Conservation (phyloP, 75 land plant species). For the Ceratopteris richardii region DNA sequence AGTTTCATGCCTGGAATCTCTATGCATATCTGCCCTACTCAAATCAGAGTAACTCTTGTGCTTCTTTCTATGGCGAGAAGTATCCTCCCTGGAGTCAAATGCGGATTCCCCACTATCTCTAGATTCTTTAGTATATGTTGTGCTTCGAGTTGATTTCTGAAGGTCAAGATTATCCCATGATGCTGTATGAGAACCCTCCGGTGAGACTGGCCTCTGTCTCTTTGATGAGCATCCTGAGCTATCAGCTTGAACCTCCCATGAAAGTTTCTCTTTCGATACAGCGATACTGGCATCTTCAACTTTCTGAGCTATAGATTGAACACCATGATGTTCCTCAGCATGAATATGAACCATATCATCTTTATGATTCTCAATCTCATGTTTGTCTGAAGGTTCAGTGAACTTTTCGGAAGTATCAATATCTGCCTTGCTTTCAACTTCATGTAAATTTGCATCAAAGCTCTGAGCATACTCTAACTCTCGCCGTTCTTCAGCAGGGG, state of each 20-base stretch:
- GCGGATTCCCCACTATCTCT: constrained; percentile 4
- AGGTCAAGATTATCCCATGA: constrained; percentile 1
- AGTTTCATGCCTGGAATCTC: background rate
- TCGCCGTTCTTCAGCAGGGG: no score
- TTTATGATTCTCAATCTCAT: no score
- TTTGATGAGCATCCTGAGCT: constrained; percentile 4
- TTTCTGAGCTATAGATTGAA: background rate
- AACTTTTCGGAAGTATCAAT: no score
- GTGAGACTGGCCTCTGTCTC: constrained; percentile 3
- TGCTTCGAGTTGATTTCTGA: background rate
- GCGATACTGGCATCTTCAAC: background rate
- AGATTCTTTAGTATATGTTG: background rate
- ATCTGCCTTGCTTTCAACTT: no score
- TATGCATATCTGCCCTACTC: background rate
- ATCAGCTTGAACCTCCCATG: constrained; percentile 1
- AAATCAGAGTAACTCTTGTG: background rate
- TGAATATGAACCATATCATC: no score
- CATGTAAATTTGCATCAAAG: no score
- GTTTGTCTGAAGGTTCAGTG: no score
- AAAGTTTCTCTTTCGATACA: background rate
- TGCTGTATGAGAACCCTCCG: constrained; percentile 6
- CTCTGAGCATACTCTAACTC: no score
- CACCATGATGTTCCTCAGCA: no score
- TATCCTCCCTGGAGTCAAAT: background rate
- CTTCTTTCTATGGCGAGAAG: background rate